These are phyloP conservation scores for Hyphopichia burtonii DNA, from an alignment of 1,139 yeast genomes.

Conservation along the genomic window DNA sequence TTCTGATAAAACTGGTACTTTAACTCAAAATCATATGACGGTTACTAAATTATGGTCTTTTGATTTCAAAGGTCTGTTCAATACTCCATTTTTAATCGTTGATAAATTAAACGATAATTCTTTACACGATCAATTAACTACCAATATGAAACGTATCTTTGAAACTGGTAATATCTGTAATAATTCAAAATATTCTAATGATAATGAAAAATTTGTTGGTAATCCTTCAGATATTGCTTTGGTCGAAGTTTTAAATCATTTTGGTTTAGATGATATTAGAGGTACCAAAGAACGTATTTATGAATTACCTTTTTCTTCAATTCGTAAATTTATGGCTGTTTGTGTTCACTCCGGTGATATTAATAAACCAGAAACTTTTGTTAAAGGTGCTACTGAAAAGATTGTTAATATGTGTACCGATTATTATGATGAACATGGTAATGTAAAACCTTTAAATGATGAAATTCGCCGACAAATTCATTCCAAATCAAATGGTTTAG, in stretches of 20 bases:
- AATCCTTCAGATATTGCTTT: slow-evolving; percentile 94
- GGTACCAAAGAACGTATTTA: slow-evolving; percentile 53
- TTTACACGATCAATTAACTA: slow-evolving; percentile 46
- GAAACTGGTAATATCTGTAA: slow-evolving; percentile 79
- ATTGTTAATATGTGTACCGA: slow-evolving; percentile 62
- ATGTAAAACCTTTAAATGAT: slow-evolving; percentile 50
- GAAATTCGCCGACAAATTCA: slow-evolving; percentile 45
- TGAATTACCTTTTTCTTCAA: slow-evolving; percentile 84
- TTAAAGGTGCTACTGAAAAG: slow-evolving; percentile 87
- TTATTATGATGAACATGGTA: slow-evolving; percentile 60
- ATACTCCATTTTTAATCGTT: slow-evolving; percentile 46
- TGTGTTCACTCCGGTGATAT: slow-evolving; percentile 59
- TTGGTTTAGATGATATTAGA: slow-evolving; percentile 72
- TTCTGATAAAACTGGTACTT: slow-evolving; percentile 92
- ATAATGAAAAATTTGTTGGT: slow-evolving; percentile 73
- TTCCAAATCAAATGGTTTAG: slow-evolving; percentile 61
- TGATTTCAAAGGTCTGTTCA: slow-evolving; percentile 59
- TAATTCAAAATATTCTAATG: slow-evolving; percentile 69
- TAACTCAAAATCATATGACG: slow-evolving; percentile 93
- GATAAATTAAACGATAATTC: slow-evolving; percentile 43
- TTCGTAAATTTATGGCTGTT: slow-evolving; percentile 88
- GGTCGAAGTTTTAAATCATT: slow-evolving; percentile 67
- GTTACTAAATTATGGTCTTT: slow-evolving; percentile 83
- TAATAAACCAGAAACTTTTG: slow-evolving; percentile 56
- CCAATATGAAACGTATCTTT: slow-evolving; percentile 54